These are phyloP conservation scores for Rhodocollybia butyracea DNA, from an alignment of 768 basidiomycete genomes.

Conservation along the genomic window DNA sequence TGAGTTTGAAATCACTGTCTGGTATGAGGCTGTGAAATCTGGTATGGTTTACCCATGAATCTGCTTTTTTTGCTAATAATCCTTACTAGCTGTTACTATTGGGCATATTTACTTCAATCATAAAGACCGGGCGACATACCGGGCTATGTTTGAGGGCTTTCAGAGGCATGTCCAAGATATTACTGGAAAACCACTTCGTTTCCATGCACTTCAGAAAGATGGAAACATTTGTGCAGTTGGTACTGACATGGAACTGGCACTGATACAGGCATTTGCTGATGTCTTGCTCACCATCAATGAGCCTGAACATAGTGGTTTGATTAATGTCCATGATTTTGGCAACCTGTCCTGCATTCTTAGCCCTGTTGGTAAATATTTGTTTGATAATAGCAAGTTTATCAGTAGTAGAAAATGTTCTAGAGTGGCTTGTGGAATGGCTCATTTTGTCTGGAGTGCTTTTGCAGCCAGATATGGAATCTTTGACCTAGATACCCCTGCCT, in stretches of 20 bases:
- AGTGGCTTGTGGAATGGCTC: no score
- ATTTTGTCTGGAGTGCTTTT: no score
- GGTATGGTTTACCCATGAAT: background rate
- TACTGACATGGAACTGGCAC: background rate
- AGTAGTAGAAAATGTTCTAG: no score
- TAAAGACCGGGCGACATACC: background rate
- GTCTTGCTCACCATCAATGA: no score
- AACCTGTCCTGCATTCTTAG: no score
- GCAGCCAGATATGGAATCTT: no score
- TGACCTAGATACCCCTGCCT: no score
- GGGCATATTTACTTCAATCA: background rate
- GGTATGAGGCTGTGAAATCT: background rate
- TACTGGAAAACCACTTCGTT: background rate
- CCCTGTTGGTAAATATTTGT: no score
- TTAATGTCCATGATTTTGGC: no score
- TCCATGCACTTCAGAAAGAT: background rate
- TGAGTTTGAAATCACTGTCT: background rate
- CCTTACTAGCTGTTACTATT: background rate
- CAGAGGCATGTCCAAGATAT: background rate
- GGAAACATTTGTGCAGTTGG: background rate
- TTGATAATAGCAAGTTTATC: no score
- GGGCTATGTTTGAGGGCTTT: background rate
- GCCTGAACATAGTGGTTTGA: no score
- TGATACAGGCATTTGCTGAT: no score
- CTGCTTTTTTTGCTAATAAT: background rate